Evolutionary conservation across 2,329 filamentous ascomycete genomes (phyloP).

Genomic region (Trichoderma afroharzianum): DNA sequence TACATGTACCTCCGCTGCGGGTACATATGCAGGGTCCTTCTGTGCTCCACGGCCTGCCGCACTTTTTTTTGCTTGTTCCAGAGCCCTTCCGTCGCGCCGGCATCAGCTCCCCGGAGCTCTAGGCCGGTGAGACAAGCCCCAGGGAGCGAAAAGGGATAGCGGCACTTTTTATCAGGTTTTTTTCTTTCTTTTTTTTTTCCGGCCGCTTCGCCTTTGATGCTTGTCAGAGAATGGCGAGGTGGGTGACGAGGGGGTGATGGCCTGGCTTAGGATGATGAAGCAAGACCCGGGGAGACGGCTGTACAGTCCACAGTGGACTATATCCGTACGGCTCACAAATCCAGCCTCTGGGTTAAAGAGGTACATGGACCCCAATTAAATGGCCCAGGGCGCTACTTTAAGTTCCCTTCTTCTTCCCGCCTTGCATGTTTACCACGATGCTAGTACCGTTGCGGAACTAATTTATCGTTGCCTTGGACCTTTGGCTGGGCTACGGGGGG

Average conservation of each 20-base stretch:
- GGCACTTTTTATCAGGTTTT: not conserved
- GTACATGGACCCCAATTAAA: not conserved
- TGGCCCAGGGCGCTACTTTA: conserved; percentile 3
- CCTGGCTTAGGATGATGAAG: not conserved
- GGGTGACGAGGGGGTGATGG: not conserved
- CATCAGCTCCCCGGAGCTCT: conserved; percentile 14
- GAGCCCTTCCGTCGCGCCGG: conserved; percentile 13
- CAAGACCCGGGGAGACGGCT: conserved; percentile 6
- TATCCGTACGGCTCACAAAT: not conserved
- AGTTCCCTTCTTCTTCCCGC: conserved; percentile 10
- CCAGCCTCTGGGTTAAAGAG: not conserved
- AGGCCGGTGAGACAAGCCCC: not conserved
- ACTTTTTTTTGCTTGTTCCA: conserved; percentile 2
- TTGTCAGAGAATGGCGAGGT: not conserved
- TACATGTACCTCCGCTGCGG: not conserved
- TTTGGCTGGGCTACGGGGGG: not conserved
- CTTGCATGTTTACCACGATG: not conserved
- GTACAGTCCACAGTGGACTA: not conserved
- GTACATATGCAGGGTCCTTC: conserved; percentile 9
- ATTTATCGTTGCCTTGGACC: not conserved
- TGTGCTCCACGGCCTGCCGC: not conserved
- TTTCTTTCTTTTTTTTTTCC: not conserved
- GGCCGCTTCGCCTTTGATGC: not conserved
- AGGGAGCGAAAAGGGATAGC: not conserved
- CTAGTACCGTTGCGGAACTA: conserved; percentile 1